phyloP scores from a whole-genome alignment of 2,329 filamentous ascomycete genomes.

The Cladophialophora yegresii region DNA sequence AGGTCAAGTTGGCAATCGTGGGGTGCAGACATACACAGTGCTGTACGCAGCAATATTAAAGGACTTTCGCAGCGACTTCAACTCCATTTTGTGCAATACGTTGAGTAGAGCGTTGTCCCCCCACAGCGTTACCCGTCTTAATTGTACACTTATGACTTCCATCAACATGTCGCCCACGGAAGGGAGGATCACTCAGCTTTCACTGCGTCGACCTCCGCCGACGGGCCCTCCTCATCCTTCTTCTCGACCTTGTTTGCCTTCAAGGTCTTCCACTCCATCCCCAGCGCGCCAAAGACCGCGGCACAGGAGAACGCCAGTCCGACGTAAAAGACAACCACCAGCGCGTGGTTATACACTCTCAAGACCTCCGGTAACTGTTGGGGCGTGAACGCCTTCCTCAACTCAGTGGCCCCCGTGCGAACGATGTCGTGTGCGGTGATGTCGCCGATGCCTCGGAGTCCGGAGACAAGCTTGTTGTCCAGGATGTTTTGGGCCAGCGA shows the following conservation, averaged over 20 bases:
- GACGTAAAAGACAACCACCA: constrained; percentile 34
- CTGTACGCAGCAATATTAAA: not conserved
- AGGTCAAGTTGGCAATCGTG: not conserved
- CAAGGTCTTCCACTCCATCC: constrained; percentile 39
- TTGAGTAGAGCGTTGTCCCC: no score
- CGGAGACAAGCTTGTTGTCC: constrained; percentile 36
- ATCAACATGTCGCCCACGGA: not conserved
- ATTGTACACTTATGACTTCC: not conserved
- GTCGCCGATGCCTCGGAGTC: constrained; percentile 25
- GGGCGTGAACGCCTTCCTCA: constrained; percentile 37
- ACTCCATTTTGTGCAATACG: no score
- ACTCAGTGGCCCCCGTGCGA: constrained; percentile 35
- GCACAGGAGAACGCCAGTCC: constrained; percentile 34
- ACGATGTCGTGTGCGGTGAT: constrained; percentile 35
- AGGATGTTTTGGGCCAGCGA: constrained; percentile 40
- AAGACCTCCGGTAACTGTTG: constrained; percentile 37
- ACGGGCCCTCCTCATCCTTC: constrained; percentile 1
- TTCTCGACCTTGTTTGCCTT: constrained; percentile 32
- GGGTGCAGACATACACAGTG: not conserved
- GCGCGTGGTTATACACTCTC: constrained; percentile 33
- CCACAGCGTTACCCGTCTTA: no score
- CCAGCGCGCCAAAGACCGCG: constrained; percentile 36
- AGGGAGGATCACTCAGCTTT: constrained; percentile 9
- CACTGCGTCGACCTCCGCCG: not conserved
- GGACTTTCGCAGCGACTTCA: not conserved